Base-by-base conservation (phyloP, 2,329 filamentous ascomycete genomes). In the Pseudonectria foliicola region DNA sequence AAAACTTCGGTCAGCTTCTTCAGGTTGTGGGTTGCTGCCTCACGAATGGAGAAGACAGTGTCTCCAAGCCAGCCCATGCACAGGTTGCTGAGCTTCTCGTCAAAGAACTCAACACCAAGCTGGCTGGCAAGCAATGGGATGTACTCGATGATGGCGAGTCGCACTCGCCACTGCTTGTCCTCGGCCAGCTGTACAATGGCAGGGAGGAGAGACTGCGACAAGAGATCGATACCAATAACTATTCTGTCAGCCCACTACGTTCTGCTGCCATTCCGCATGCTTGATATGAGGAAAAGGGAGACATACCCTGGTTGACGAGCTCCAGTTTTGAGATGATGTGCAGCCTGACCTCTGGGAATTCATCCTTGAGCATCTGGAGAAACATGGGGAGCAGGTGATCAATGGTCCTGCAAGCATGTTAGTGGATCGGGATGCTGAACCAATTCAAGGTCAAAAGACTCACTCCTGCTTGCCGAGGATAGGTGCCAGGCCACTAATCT, bases 261-360 rank as follows among this genome's bases (percentile, higher is more conserved):
- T 25, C n/a, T 15, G 21, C 28, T 28, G 4, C 3, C 16, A 2
- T 11, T 15, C 13, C 21, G 28, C 6, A 10, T 25, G 4, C 14
- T 13, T 14, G 11, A 24, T 7, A 23, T 14, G 12, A 28, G n/a
- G 57, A n/a, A n/a, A n/a, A n/a, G n/a, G n/a, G n/a, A n/a, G n/a
- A n/a, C 67, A 44, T 69, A 88, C 85, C 85, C 66, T 95, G 86
- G 67, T 98, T 98, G 46, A 98, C 92, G 44, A 93, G 77, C 68
- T 98, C 93, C 36, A 98, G 80, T 67, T 98, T 98, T n/a, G 92
- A 96, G 56, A 98, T 98, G 61, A 98, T 98, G 67, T 98, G 94
- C 40, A 98, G 79, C 44, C 92, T 84, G 33, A 98, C 92, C 59
- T 98, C 92, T 14, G 92, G 92, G 63, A 95, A 96, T 58, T 98